Evolutionary conservation across 2,329 filamentous ascomycete genomes (phyloP).

Genomic region (Pyricularia sp.): DNA sequence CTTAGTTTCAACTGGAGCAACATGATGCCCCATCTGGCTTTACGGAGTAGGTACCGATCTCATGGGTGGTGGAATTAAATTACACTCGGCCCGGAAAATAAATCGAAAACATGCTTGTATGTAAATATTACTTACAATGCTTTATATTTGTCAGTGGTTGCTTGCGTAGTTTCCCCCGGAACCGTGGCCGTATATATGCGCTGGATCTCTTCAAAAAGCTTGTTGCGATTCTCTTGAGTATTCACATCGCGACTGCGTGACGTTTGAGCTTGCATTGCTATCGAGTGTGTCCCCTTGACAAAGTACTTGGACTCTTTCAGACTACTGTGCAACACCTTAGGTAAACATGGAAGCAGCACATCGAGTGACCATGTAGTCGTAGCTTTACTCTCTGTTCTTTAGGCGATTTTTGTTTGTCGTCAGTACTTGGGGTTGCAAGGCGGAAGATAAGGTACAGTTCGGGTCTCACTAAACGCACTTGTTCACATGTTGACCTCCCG

Average conservation of each 20-base stretch:
- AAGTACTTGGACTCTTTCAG: conserved; percentile 47
- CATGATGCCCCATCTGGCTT: not conserved
- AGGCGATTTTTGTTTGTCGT: not conserved
- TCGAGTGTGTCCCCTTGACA: conserved; percentile 37
- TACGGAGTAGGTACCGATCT: not conserved
- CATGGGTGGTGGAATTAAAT: not conserved
- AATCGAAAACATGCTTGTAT: conserved; percentile 1
- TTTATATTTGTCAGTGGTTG: conserved; percentile 39
- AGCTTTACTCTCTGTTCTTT: conserved; percentile 53
- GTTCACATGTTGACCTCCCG: conserved; percentile 53
- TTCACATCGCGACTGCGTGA: conserved; percentile 43
- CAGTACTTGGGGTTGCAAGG: not conserved
- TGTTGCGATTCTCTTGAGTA: conserved; percentile 37
- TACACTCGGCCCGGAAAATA: not conserved
- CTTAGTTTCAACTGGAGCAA: not conserved
- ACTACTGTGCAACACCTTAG: conserved; percentile 34
- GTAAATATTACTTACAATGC: conserved; percentile 29
- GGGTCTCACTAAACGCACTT: conserved; percentile 33
- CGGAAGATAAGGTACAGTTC: not conserved
- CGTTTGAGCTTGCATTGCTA: conserved; percentile 46
- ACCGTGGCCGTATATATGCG: conserved; percentile 36
- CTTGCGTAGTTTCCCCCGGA: conserved; percentile 34
- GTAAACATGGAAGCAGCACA: conserved; percentile 35
- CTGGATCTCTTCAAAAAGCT: conserved; percentile 37
- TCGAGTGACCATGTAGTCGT: conserved; percentile 40